A percentile compares a stretch with the other conserved stretches of the same genome.
Evolutionary conservation across 176 grass and related monocot genomes (phyloP).

Genomic region (Hsuehochloa calcarea): DNA sequence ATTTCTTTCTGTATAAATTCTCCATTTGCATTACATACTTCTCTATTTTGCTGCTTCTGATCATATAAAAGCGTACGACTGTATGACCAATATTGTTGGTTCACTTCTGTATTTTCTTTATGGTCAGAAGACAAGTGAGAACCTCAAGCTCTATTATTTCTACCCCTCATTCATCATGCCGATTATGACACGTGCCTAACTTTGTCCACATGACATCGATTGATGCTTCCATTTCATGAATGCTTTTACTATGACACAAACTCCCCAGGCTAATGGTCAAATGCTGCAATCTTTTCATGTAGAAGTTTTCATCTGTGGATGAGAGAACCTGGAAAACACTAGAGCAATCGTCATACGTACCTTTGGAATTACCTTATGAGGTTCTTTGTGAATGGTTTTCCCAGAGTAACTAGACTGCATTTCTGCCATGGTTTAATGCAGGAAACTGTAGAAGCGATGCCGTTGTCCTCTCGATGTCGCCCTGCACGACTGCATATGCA

Average conservation of each 20-base stretch:
- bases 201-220: not conserved
- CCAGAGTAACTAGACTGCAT: not conserved
- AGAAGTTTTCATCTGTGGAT: not conserved
- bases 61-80: not conserved
- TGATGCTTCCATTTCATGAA: slow-evolving; percentile 3
- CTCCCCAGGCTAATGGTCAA: not conserved
- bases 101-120: not conserved
- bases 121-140: not conserved
- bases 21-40: not conserved
- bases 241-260: not conserved
- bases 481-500: not conserved
- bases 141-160: not conserved
- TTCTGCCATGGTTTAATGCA: not conserved
- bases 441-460: not conserved
- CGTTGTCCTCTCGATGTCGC: not conserved
- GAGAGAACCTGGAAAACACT: not conserved
- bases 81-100: not conserved
- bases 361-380: not conserved
- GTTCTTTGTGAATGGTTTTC: not conserved
- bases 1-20: not conserved
- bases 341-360: not conserved
- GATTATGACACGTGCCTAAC: not conserved
- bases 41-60: not conserved
- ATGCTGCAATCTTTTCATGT: not conserved
- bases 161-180: not conserved